Conservation (phyloP, 768 basidiomycete genomes). For the Xerocomellus dryophilus region DNA sequence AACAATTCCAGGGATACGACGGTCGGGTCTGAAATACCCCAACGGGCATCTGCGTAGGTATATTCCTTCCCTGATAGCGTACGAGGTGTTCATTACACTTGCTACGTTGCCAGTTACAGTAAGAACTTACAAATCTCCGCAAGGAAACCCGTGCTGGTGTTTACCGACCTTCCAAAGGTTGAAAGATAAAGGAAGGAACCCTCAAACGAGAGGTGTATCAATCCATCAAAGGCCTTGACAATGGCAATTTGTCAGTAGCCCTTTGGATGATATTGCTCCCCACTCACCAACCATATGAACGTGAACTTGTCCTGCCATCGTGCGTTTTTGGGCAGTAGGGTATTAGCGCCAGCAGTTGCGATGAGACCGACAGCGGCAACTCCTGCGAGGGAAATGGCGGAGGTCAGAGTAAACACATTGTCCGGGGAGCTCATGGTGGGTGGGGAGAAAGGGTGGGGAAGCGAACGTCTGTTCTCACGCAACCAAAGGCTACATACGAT, state of each 20-base stretch:
- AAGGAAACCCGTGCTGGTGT: slow-evolving; percentile 62
- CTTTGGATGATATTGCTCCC: too few species aligned
- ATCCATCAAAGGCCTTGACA: slow-evolving; percentile 68
- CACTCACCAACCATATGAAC: slow-evolving; percentile 75
- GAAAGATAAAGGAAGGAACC: slow-evolving; percentile 80
- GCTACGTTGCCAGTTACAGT: background rate
- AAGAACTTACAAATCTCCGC: slow-evolving; percentile 66
- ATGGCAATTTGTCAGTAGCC: background rate
- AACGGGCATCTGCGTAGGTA: slow-evolving; percentile 73
- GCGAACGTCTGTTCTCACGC: slow-evolving; percentile 1
- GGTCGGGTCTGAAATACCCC: slow-evolving; percentile 76
- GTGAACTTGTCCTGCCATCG: slow-evolving; percentile 63
- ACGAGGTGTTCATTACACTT: background rate
- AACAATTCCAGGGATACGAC: slow-evolving; percentile 81
- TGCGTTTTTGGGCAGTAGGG: slow-evolving; percentile 61
- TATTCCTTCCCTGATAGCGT: slow-evolving; percentile 73
- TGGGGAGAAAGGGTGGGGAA: background rate
- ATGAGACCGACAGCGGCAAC: slow-evolving; percentile 50
- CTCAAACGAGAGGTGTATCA: slow-evolving; percentile 77
- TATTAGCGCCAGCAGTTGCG: slow-evolving; percentile 52
- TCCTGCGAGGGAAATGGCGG: slow-evolving; percentile 59
- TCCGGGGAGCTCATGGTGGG: slow-evolving; percentile 18
- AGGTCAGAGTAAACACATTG: slow-evolving; percentile 54
- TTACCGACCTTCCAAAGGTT: slow-evolving; percentile 68
- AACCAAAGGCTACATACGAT: too few species aligned